These are phyloP conservation scores for Quercus gilva DNA, from an alignment of 306 rosid species.

Conservation along the genomic window DNA sequence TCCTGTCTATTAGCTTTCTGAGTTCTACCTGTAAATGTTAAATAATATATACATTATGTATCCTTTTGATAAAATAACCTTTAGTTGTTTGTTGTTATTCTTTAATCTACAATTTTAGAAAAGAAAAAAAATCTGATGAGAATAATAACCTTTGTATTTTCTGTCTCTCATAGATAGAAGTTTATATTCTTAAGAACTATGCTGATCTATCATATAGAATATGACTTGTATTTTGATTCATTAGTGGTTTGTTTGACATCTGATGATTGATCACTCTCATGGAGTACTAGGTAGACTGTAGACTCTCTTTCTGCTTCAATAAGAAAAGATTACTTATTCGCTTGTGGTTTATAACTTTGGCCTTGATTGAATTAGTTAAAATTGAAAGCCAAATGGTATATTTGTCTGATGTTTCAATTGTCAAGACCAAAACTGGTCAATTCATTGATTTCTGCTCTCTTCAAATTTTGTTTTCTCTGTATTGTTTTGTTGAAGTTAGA, in stretches of 20 bases:
- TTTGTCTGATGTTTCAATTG: background rate
- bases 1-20: background rate
- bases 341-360: background rate
- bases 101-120: background rate
- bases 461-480: background rate
- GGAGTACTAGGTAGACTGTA: background rate
- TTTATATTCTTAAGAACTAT: background rate
- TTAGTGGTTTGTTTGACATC: background rate
- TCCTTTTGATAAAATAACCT: background rate
- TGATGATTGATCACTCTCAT: background rate
- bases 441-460: background rate
- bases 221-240: background rate
- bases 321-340: background rate
- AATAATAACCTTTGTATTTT: no score
- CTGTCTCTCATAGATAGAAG: no score
- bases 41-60: background rate
- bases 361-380: background rate
- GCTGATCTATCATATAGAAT: background rate
- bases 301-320: background rate
- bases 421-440: background rate
- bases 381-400: background rate
- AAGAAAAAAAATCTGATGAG: no score
- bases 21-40: background rate
- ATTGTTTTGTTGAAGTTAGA: background rate
- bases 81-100: background rate